phyloP scores from a whole-genome alignment of 805 yeast species.

The Lachancea nothofagi region DNA sequence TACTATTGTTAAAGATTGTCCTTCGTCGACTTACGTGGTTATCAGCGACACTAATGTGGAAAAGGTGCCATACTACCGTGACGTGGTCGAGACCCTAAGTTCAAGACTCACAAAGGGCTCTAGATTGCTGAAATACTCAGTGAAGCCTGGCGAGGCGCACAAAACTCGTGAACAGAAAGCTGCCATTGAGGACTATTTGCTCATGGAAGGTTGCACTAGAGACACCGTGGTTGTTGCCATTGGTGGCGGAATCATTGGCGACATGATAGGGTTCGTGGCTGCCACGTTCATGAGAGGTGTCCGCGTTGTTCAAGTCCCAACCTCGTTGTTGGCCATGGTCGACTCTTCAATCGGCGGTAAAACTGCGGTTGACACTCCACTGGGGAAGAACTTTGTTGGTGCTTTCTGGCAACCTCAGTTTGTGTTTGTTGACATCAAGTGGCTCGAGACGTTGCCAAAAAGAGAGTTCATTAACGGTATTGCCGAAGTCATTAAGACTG shows the following conservation, averaged over 20 bases:
- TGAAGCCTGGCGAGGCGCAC: conserved; percentile 90
- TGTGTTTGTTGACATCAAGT: conserved; percentile 81
- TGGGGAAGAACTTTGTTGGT: conserved; percentile 93
- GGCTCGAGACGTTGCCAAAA: conserved; percentile 81
- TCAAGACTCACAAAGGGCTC: conserved; percentile 43
- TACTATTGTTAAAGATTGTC: conserved; percentile 54
- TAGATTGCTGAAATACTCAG: conserved; percentile 65
- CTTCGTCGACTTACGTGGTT: conserved; percentile 88
- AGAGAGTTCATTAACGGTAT: conserved; percentile 96
- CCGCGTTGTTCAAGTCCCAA: conserved; percentile 87
- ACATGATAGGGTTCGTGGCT: conserved; percentile 98
- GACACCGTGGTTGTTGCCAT: conserved; percentile 91
- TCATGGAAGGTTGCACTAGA: conserved; percentile 83
- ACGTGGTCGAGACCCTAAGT: conserved; percentile 41
- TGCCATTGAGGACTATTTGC: conserved; percentile 82
- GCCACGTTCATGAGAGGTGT: conserved; percentile 99
- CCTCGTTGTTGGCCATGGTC: conserved; percentile 92
- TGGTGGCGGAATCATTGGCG: conserved; percentile 99
- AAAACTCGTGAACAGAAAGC: conserved; percentile 88
- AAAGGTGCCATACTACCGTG: conserved; percentile 54
- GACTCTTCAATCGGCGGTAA: conserved; percentile 98
- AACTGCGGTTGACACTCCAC: conserved; percentile 95
- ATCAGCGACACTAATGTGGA: conserved; percentile 81
- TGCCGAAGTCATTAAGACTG: conserved; percentile 97
- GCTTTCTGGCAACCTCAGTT: conserved; percentile 95